Conservation (phyloP, 345 rosid genomes). For the Bruguiera gymnorhiza region DNA sequence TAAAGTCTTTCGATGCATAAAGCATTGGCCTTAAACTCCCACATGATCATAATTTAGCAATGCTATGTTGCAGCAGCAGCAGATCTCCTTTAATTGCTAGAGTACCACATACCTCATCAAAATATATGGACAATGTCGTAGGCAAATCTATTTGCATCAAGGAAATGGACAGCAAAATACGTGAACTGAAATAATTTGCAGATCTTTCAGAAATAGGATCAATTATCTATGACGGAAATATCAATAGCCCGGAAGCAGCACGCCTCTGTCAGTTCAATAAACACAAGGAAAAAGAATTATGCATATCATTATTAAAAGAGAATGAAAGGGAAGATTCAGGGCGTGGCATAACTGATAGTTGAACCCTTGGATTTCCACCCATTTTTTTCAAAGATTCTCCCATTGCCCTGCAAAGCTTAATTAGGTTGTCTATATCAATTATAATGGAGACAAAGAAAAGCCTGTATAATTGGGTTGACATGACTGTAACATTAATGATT, state of each 20-base stretch:
- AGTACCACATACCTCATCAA: conserved; percentile 31
- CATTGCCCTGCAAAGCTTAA: too few relatives aligned
- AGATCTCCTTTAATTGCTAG: neutral
- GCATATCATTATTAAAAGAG: too few relatives aligned
- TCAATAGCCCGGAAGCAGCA: neutral
- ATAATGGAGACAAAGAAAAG: too few relatives aligned
- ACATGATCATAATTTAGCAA: neutral
- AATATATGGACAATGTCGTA: conserved; percentile 91
- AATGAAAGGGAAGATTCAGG: neutral
- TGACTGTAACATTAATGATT: neutral
- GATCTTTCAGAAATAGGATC: neutral
- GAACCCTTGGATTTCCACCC: too few relatives aligned
- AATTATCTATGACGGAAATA: too few relatives aligned
- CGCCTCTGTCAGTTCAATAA: neutral
- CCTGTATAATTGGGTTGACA: neutral
- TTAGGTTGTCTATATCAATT: too few relatives aligned
- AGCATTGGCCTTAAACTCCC: neutral
- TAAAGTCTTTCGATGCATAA: neutral
- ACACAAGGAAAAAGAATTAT: neutral
- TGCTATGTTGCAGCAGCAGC: neutral
- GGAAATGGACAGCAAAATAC: conserved; percentile 20
- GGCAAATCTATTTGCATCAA: conserved; percentile 71
- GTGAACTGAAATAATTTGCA: neutral
- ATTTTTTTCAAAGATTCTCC: too few relatives aligned
- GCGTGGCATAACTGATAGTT: neutral